These are phyloP conservation scores for Isatis tinctoria DNA, from an alignment of 345 rosid species.

Conservation along the genomic window DNA sequence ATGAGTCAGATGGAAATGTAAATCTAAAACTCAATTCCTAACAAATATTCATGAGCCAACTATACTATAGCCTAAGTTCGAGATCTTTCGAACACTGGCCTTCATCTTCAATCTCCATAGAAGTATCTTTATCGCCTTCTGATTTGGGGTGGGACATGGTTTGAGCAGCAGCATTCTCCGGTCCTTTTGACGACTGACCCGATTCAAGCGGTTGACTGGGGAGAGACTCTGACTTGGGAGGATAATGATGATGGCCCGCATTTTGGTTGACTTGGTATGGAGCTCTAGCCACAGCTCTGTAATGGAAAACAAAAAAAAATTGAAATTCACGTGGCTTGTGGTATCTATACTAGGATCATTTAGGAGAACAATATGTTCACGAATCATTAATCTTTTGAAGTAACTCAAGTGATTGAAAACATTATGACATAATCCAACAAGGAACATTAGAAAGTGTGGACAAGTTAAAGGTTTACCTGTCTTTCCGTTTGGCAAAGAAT, in stretches of 20 bases:
- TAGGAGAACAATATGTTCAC: not conserved
- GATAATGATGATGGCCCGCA: constrained; percentile 12
- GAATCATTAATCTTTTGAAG: not conserved
- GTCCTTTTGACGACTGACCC: constrained; percentile 28
- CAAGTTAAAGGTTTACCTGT: constrained; percentile 36
- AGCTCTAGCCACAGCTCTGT: constrained; percentile 54
- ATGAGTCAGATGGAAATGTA: not conserved
- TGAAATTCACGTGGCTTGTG: not conserved
- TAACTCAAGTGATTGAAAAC: not conserved
- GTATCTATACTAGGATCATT: not conserved
- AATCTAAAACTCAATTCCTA: constrained; percentile 8
- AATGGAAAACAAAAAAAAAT: not conserved
- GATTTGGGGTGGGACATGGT: not conserved
- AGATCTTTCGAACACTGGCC: constrained; percentile 40
- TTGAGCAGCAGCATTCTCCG: constrained; percentile 2
- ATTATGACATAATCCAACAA: not conserved
- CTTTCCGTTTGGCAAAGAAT: constrained; percentile 73
- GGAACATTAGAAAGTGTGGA: not conserved
- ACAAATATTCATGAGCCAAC: not conserved
- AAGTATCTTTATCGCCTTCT: constrained; percentile 10
- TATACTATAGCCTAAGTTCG: constrained; percentile 50
- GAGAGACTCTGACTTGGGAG: constrained; percentile 21
- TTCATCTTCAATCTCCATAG: constrained; percentile 24
- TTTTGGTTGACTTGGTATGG: constrained; percentile 56
- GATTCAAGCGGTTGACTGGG: constrained; percentile 18